Percentiles rank a stretch among this genome's conserved stretches.
Evolutionary conservation across 225 moss, liverwort and hornwort species (phyloP).

Genomic region (Physcomitrium patens): DNA sequence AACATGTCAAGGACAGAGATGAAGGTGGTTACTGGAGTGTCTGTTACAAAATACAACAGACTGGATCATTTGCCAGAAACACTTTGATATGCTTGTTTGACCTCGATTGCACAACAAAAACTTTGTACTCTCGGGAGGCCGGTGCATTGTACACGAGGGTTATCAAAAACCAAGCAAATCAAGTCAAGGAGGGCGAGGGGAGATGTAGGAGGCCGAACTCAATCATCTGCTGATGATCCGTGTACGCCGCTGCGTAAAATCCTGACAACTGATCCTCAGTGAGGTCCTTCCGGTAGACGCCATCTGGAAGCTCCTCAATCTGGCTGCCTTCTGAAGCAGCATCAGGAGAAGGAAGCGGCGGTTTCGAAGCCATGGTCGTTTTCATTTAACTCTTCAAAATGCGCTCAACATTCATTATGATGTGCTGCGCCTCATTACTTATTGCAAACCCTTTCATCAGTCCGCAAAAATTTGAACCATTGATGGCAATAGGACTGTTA

Average conservation of each 20-base stretch:
- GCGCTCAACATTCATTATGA: too few species aligned
- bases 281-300: slow-evolving; percentile 52
- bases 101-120: not conserved
- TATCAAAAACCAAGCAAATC: not conserved
- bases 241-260: slow-evolving; percentile 43
- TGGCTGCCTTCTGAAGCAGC: too few species aligned
- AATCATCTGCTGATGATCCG: slow-evolving; percentile 48
- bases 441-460: too few species aligned
- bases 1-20: too few species aligned
- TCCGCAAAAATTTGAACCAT: too few species aligned
- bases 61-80: too few species aligned
- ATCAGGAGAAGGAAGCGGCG: too few species aligned
- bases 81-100: not conserved
- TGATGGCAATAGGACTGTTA: too few species aligned
- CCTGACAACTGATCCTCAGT: slow-evolving; percentile 51
- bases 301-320: slow-evolving; percentile 24
- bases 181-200: not conserved
- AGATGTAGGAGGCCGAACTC: slow-evolving; percentile 26
- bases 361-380: not conserved
- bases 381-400: too few species aligned
- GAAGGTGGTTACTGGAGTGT: too few species aligned
- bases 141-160: not conserved
- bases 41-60: too few species aligned
- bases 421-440: too few species aligned
- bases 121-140: not conserved